Conservation (phyloP, 2,329 filamentous ascomycete genomes). For the Penicillium sp. region DNA sequence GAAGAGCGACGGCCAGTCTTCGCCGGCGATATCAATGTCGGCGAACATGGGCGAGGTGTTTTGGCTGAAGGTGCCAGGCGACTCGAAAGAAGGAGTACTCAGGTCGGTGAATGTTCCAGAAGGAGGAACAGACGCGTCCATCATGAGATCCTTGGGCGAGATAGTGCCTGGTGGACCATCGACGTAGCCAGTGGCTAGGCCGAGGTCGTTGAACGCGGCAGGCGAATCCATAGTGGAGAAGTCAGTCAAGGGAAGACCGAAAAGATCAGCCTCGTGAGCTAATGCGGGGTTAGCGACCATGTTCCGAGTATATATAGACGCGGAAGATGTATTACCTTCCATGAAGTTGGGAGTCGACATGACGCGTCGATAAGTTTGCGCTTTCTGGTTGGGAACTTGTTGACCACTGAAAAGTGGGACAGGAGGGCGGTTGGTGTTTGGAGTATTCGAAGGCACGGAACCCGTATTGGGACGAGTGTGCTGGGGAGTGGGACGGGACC, state of each 20-base stretch:
- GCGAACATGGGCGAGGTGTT: constrained; percentile 75
- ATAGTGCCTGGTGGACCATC: constrained; percentile 58
- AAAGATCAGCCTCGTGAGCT: constrained; percentile 27
- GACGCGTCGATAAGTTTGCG: constrained; percentile 32
- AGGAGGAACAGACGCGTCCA: constrained; percentile 74
- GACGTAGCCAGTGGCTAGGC: constrained; percentile 26
- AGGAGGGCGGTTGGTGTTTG: constrained; percentile 36
- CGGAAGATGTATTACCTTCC: constrained; percentile 39
- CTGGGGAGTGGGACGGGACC: constrained; percentile 35
- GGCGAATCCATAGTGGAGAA: constrained; percentile 19
- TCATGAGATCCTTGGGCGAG: constrained; percentile 75
- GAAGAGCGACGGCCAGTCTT: constrained; percentile 67
- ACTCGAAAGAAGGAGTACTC: constrained; percentile 78
- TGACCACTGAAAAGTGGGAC: constrained; percentile 40
- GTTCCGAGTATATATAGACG: background rate
- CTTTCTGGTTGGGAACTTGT: constrained; percentile 31
- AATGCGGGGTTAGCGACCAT: constrained; percentile 16
- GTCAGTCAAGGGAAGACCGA: constrained; percentile 29
- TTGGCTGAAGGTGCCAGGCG: constrained; percentile 65
- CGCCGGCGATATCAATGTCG: constrained; percentile 53
- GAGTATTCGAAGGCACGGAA: constrained; percentile 40
- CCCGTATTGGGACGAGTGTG: constrained; percentile 35
- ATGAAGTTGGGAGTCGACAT: constrained; percentile 41
- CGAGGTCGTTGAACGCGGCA: constrained; percentile 15
- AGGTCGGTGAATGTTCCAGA: constrained; percentile 77